A percentile compares a stretch with the other conserved stretches of the same genome.
Conservation (phyloP, 768 basidiomycete genomes). For the Tephrocybe sp. region DNA sequence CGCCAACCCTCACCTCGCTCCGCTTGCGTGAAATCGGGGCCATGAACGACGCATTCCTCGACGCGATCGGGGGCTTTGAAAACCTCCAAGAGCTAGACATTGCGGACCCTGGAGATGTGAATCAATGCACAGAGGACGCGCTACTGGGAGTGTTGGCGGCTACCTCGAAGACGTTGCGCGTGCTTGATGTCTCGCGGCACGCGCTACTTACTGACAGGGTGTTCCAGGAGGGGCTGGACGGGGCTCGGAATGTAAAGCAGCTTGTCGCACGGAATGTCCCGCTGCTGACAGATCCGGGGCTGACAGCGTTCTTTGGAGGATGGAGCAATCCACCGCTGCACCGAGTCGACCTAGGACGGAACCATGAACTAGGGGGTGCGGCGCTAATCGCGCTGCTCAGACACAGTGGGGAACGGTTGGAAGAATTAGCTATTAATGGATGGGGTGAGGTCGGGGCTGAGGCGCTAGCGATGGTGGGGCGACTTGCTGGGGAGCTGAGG, state of each 20-base stretch:
- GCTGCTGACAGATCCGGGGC: conserved; percentile 68
- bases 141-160: conserved; percentile 53
- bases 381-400: conserved; percentile 64
- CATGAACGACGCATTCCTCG: conserved; percentile 65
- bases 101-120: conserved; percentile 50
- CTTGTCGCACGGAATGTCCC: conserved; percentile 58
- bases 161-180: conserved; percentile 55
- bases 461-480: conserved; percentile 32
- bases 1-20: conserved; percentile 56
- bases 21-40: conserved; percentile 78
- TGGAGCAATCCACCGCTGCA: conserved; percentile 58
- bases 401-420: conserved; percentile 64
- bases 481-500: conserved; percentile 40
- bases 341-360: conserved; percentile 62
- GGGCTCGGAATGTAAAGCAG: conserved; percentile 45
- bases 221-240: conserved; percentile 59
- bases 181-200: conserved; percentile 76
- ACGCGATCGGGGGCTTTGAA: conserved; percentile 25
- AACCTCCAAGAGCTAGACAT: conserved; percentile 66
- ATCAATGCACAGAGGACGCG: conserved; percentile 56
- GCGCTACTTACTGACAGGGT: conserved; percentile 57
- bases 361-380: conserved; percentile 46
- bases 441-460: conserved; percentile 64
- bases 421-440: conserved; percentile 71
- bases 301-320: conserved; percentile 63